Evolutionary conservation across 805 yeast species (phyloP).

Genomic region (Candida montana): DNA sequence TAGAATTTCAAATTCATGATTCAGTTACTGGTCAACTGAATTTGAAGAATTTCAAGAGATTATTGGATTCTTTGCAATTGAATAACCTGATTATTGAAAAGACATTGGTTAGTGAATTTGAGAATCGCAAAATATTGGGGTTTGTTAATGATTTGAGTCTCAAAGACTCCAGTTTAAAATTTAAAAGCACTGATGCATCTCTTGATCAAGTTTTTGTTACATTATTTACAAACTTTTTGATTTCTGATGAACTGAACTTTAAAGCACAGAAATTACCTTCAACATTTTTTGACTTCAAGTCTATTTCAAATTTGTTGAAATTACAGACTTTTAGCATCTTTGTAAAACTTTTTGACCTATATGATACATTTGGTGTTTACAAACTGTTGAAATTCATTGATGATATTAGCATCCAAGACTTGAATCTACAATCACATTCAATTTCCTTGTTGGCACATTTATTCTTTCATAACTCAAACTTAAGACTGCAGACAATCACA

Average conservation of each 20-base stretch:
- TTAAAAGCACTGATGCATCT: constrained; percentile 7
- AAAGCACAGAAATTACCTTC: constrained; percentile 14
- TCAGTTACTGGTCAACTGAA: constrained; percentile 11
- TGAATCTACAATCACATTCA: constrained; percentile 29
- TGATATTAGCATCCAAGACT: constrained; percentile 28
- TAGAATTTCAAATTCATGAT: constrained; percentile 11
- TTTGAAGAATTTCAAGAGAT: constrained; percentile 12
- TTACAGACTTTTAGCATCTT: constrained; percentile 22
- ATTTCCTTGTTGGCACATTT: constrained; percentile 28
- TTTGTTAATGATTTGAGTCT: constrained; percentile 6
- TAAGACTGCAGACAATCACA: constrained; percentile 11
- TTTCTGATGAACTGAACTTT: constrained; percentile 13
- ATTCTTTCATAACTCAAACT: constrained; percentile 16
- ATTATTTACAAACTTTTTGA: constrained; percentile 10
- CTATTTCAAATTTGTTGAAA: constrained; percentile 19
- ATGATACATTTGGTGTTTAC: constrained; percentile 32
- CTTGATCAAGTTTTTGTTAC: constrained; percentile 15
- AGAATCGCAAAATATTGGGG: constrained; percentile 3
- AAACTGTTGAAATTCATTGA: constrained; percentile 31
- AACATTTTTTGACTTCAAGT: constrained; percentile 12
- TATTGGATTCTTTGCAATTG: constrained; percentile 13
- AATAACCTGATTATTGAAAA: constrained; percentile 9
- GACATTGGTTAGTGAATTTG: constrained; percentile 6
- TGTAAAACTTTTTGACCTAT: constrained; percentile 31
- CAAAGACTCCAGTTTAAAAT: constrained; percentile 9